Evolutionary conservation across 2,329 filamentous ascomycete species (phyloP), one percentile per base, ranked within the genome.

Genomic region (Ambrosiella beaveri): DNA sequence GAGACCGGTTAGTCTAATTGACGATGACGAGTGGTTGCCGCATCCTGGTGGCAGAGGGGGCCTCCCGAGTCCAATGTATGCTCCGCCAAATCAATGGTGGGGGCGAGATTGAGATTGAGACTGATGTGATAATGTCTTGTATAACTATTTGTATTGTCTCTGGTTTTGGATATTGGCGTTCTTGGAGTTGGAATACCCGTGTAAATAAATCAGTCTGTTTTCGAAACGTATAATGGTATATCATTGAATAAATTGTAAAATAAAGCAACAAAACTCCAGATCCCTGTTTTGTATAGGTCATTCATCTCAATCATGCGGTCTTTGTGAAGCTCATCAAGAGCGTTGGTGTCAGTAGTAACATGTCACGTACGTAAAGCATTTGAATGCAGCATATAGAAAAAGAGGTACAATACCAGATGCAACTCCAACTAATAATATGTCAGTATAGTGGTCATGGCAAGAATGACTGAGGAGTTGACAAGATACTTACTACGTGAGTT

Each of bases 21-120:
- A 57, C 7, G 55, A 54, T 36, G 44, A 40, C 37, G 59, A 60
- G 9, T 58, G 59, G 51, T 40, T 38, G 40, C 36, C 59, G n/a
- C 59, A 60, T 47, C 59, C 59, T 8, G 56, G 59, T 4, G 55
- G 55, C 37, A 41, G 59, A 19, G 51, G 44, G 27, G 57, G 50
- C 40, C 52, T 58, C 41, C 9, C 49, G 37, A 51, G 47, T 15
- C 54, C 58, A 7, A 59, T 57, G 12, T 59, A 45, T 49, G 40
- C 47, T 2, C 54, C 54, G 15, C 7, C 38, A 15, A 38, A 54
- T 38, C n/a, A 47, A 17, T 47, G 44, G 44, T 47, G 44, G 44
- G 44, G 44, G n/a, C 19, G 44, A 15, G 44, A 8, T 8, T n/a
- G 44, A 27, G 27, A 27, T 27, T 27, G 44, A 27, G 27, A 27